Evolutionary conservation across 768 basidiomycete species (phyloP), one percentile per base, ranked within the genome.

Genomic region (Boletus sp.): DNA sequence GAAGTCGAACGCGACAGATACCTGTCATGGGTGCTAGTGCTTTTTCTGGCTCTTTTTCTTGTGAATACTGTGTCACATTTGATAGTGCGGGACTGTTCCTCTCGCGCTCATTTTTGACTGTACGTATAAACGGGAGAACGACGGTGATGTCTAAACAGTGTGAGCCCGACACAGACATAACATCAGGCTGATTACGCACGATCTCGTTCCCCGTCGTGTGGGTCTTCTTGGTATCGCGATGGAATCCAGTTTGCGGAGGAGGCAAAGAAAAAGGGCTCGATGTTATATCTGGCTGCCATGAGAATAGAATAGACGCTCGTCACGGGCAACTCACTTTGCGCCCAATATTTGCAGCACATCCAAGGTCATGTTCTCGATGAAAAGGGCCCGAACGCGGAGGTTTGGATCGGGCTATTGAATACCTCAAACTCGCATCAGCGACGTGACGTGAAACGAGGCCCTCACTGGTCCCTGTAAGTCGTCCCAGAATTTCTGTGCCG

Each of bases 241-340:
- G 76, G 75, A 43, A 76, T 76, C 68, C 73, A 72, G 51, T 75
- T 75, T 17, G 74, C 52, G 0, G 77, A 76, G 0, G 74, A 76
- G 14, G 75, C 72, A 50, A 75, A 77, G 62, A 75, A 78, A 58
- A 77, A 76, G 0, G 77, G 75, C 52, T 77, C 75, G 27, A 77
- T 69, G 48, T 72, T 61, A 45, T 72, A 77, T 40, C 77, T 78
- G 39, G 7, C 29, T 14, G 11, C 33, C 35, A 50, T 53, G 38
- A 67, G 47, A n/a, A 47, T 3, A 2, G 11, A 14, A 47, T 21
- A 42, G 3, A 44, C 19, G 21, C 38, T 32, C 14, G 9, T 19
- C 11, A 19, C 8, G 29, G 9, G 15, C 14, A 17, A 64, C 66
- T 4, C 33, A 76, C 76, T 54, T 71, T 21, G 73, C 66, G 8